Evolutionary conservation across 2,329 filamentous ascomycete genomes (phyloP).

Genomic region (Colletotrichum camelliae): DNA sequence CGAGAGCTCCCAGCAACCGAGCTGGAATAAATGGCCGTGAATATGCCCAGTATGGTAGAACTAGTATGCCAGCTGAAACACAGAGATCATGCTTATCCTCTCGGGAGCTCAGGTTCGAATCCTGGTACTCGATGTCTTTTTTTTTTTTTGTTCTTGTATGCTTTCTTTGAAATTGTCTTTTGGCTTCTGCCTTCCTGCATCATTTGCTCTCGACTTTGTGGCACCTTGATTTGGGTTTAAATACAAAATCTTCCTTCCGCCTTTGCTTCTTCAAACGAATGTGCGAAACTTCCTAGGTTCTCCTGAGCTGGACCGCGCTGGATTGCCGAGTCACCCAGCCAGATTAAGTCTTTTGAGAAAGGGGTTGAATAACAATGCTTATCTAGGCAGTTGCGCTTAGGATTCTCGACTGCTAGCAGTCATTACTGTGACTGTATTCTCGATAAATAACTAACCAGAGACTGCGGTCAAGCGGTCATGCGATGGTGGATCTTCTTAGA

Average conservation of each 20-base stretch:
- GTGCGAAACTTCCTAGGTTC: too few relatives aligned
- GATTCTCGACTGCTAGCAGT: rapidly evolving
- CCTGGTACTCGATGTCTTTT: neutral
- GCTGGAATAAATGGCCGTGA: neutral
- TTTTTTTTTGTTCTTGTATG: neutral
- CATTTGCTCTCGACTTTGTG: too few relatives aligned
- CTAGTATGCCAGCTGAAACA: neutral
- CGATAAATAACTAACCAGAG: neutral
- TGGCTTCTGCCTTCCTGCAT: too few relatives aligned
- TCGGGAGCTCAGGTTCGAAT: neutral
- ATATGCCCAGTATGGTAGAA: neutral
- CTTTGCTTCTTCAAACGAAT: too few relatives aligned
- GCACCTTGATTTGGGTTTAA: too few relatives aligned
- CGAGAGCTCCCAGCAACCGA: neutral
- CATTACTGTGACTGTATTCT: rapidly evolving
- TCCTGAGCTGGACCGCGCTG: too few relatives aligned
- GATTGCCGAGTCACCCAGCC: too few relatives aligned
- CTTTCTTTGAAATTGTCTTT: too few relatives aligned
- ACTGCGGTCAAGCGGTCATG: neutral
- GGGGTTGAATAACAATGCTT: neutral
- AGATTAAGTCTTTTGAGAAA: neutral
- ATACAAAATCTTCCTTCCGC: too few relatives aligned
- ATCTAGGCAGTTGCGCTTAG: rapidly evolving
- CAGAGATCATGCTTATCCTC: neutral
- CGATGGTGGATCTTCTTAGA: too few relatives aligned